Conservation (phyloP, 805 yeast genomes). For the Komagataella pseudopastoris region DNA sequence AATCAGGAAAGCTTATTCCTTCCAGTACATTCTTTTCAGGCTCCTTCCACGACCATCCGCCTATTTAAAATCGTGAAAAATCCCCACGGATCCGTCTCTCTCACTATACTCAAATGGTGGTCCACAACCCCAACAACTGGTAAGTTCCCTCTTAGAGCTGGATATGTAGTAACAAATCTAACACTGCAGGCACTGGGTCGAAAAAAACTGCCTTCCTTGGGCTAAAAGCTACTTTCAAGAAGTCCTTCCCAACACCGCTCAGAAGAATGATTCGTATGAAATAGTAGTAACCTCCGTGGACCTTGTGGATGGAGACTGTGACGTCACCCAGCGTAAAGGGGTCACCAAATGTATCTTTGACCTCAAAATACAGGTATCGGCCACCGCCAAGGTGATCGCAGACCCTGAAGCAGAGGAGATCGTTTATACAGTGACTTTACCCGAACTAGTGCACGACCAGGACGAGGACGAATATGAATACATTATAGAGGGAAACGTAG, state of each 20-base stretch:
- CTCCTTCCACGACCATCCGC: neutral
- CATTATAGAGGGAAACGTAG: conserved; percentile 26
- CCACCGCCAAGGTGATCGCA: conserved; percentile 21
- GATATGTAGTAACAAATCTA: neutral
- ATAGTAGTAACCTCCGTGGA: conserved; percentile 21
- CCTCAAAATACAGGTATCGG: conserved; percentile 35
- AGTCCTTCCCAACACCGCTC: conserved; percentile 38
- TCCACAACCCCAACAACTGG: conserved; percentile 93
- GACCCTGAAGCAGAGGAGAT: conserved; percentile 14
- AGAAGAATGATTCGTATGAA: conserved; percentile 17
- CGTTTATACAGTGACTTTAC: conserved; percentile 33
- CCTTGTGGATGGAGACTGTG: conserved; percentile 57
- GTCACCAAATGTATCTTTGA: conserved; percentile 68
- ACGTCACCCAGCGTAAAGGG: conserved; percentile 76
- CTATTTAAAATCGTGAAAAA: neutral
- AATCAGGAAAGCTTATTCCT: neutral
- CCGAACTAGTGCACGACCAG: conserved; percentile 71
- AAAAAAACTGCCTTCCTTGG: conserved; percentile 93
- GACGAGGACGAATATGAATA: conserved; percentile 50
- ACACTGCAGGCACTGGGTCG: conserved; percentile 78
- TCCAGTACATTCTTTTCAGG: neutral
- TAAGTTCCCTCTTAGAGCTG: neutral
- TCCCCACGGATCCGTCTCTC: neutral
- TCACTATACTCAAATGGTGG: conserved; percentile 46
- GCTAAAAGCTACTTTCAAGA: conserved; percentile 61